Base-by-base conservation (phyloP, 2,329 filamentous ascomycete species). In the Bertia moriformis region DNA sequence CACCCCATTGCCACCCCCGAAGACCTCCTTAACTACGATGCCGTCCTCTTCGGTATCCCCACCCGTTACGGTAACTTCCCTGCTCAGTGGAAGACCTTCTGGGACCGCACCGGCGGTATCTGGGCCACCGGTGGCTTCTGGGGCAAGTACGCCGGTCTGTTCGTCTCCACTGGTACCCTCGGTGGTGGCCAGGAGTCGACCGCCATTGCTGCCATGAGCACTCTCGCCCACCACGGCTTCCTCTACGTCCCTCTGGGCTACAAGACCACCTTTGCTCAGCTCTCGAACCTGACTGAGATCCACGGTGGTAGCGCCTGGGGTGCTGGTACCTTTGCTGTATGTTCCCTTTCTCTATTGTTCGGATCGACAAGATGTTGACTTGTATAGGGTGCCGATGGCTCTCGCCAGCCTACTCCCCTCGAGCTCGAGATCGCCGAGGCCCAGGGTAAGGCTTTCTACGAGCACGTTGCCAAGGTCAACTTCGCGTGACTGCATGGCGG, bases 21-120 rank as follows among this genome's bases (percentile, higher is more conserved):
- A 12, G 65, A 59, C 20, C 78, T 95, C 33, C 73, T 78, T 54
- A 46, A 66, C 39, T 96, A 93, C 66, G 88, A 96, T 54, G 91
- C 68, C 48, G 79, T 95, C 67, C 78, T 98, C 46, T 73, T 96
- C 52, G 91, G 91, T 48, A 91, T 96, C 59, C 91, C 91, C 43
- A 98, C 91, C 39, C 77, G 91, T 49, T 98, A 85, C 66, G 91
- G 91, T 52, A 96, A 93, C 76, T 94, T 94, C 72, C 88, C 89
- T 38, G 84, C 81, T 14, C 91, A 98, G 66, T 95, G 83, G 83
- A 95, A 91, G 71, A 55, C 76, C 32, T 89, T 87, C 71, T 93
- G 87, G 83, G 91, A 98, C 69, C 73, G 74, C 63, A 88, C 86
- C 18, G 89, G 89, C 54, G 69, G 72, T 49, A 83, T 91, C 61